These are phyloP conservation scores for Coccomyxa subellipsoidea DNA, from an alignment of 163 green algal species.

Conservation along the genomic window DNA sequence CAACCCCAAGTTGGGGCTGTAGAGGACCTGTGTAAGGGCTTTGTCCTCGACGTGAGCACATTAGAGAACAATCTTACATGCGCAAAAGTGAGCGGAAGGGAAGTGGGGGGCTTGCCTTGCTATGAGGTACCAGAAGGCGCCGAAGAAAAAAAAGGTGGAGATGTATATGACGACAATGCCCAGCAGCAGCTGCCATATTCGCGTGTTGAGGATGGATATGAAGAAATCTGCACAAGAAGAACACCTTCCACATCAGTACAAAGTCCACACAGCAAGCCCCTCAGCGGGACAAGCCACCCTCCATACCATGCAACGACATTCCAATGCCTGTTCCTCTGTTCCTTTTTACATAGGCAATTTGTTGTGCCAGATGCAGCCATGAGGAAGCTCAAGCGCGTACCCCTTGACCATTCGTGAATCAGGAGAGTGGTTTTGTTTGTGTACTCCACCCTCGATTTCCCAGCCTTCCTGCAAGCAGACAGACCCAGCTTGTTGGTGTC, in stretches of 20 bases:
- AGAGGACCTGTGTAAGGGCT: no score
- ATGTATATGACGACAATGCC: conserved; percentile 56
- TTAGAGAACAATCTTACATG: not conserved
- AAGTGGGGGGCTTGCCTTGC: conserved; percentile 40
- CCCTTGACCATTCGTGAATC: conserved; percentile 45
- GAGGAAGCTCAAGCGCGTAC: not conserved
- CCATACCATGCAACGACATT: not conserved
- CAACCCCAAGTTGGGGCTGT: no score
- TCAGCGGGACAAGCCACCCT: no score
- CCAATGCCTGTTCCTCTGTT: no score
- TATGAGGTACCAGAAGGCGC: conserved; percentile 61
- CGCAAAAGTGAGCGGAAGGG: not conserved
- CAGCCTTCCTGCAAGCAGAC: conserved; percentile 41
- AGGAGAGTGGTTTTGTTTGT: conserved; percentile 37
- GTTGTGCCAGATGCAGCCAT: no score
- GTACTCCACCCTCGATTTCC: conserved; percentile 53
- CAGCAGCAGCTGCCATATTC: conserved; percentile 45
- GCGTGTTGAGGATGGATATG: conserved; percentile 65
- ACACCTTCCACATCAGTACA: not conserved
- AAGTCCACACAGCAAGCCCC: not conserved
- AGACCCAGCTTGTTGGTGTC: not conserved
- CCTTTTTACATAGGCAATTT: no score
- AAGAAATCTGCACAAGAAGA: conserved; percentile 57
- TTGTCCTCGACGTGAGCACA: no score
- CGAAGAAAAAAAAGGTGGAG: conserved; percentile 58